A percentile compares a stretch with the other conserved stretches of the same genome.
phyloP scores from a whole-genome alignment of 1,284 basidiomycete species.

The Cutaneotrichosporon cavernicola region DNA sequence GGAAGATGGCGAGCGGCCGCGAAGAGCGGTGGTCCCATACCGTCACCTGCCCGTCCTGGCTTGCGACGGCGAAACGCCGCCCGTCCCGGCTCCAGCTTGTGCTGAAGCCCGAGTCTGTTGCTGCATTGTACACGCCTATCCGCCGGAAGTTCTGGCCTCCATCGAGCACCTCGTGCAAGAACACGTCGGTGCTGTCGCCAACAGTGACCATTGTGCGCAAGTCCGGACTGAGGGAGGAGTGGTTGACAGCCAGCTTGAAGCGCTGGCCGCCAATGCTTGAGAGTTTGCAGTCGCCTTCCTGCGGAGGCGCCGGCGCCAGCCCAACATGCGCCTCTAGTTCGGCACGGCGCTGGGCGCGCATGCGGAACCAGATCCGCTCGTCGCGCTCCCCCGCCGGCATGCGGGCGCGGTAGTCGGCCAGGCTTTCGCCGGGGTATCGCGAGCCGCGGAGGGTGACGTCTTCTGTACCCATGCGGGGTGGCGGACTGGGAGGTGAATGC shows the following conservation, averaged over 20 bases:
- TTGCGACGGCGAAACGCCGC: constrained; percentile 52
- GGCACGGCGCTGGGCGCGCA: constrained; percentile 14
- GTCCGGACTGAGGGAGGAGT: constrained; percentile 52
- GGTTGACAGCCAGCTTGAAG: constrained; percentile 50
- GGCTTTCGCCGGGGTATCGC: constrained; percentile 24
- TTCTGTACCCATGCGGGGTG: constrained; percentile 5
- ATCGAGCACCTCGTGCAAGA: constrained; percentile 48
- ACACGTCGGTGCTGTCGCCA: constrained; percentile 52
- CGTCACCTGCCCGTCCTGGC: constrained; percentile 53
- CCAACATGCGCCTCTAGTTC: constrained; percentile 13
- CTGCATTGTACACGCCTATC: constrained; percentile 47
- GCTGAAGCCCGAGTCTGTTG: constrained; percentile 50
- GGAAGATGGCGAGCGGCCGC: constrained; percentile 48
- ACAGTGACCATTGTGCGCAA: constrained; percentile 51
- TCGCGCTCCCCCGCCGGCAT: constrained; percentile 16
- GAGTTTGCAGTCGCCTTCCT: constrained; percentile 29
- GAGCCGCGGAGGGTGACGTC: constrained; percentile 18
- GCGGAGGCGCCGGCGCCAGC: neutral
- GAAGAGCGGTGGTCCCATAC: constrained; percentile 54
- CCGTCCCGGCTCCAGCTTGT: constrained; percentile 53
- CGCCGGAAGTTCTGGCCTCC: constrained; percentile 48
- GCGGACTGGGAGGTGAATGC: neutral
- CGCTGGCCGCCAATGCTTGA: constrained; percentile 41
- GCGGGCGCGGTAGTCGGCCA: constrained; percentile 19
- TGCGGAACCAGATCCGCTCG: neutral